These are phyloP conservation scores for Astrothelium macrocarpum DNA, from an alignment of 495 filamentous ascomycete species.

Conservation along the genomic window DNA sequence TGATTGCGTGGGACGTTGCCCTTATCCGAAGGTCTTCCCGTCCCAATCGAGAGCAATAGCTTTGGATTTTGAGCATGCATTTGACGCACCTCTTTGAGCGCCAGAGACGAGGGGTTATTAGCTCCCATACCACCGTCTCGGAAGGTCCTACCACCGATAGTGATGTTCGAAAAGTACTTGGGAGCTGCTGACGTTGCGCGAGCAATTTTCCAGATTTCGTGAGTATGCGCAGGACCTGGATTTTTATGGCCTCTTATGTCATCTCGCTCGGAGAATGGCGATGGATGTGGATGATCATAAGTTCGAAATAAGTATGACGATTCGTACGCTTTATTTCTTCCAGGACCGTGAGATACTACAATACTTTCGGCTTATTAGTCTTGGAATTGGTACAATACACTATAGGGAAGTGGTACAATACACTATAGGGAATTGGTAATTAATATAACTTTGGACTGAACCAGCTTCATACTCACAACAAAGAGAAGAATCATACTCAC, in stretches of 20 bases:
- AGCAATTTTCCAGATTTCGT: conserved; percentile 3
- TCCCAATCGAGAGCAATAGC: not conserved
- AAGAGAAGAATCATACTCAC: not conserved
- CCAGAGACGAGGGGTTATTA: not conserved
- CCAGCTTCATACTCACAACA: not conserved
- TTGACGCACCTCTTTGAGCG: conserved; percentile 1
- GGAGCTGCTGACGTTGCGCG: not conserved
- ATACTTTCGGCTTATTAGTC: not conserved
- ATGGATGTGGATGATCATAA: conserved; percentile 1
- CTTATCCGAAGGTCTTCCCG: not conserved
- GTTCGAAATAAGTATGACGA: not conserved
- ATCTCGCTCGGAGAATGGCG: not conserved
- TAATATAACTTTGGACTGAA: too few relatives aligned
- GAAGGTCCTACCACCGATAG: not conserved
- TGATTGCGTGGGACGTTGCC: not conserved
- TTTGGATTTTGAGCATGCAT: conserved; percentile 1
- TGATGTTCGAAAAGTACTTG: not conserved
- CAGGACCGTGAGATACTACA: not conserved
- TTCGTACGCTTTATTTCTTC: not conserved
- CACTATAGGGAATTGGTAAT: too few relatives aligned
- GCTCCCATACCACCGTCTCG: not conserved
- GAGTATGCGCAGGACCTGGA: not conserved
- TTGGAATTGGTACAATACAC: not conserved
- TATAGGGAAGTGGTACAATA: too few relatives aligned
- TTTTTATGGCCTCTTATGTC: not conserved